Evolutionary conservation across 805 yeast species (phyloP).

Genomic region (Starmera quercuum): DNA sequence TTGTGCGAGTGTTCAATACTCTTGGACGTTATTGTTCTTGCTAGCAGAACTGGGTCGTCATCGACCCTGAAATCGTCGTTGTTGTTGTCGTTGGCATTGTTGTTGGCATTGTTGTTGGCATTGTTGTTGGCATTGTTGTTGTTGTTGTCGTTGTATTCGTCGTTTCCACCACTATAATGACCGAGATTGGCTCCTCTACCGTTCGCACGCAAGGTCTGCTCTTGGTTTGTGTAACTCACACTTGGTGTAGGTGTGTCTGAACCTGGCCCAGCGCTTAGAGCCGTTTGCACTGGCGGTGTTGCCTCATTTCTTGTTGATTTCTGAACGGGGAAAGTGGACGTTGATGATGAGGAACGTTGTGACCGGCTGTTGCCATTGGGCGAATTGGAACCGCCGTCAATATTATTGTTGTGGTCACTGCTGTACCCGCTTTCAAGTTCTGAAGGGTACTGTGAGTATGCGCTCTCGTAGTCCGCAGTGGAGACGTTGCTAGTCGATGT

Average conservation of each 20-base stretch:
- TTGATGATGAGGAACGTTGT: no score
- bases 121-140: neutral
- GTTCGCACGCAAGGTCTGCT: neutral
- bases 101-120: no score
- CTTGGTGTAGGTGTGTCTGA: conserved; percentile 7
- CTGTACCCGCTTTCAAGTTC: neutral
- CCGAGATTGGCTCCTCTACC: neutral
- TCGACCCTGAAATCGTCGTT: neutral
- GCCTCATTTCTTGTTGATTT: no score
- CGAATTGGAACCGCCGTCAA: no score
- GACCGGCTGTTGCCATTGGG: no score
- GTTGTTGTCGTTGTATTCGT: no score
- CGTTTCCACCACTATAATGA: neutral
- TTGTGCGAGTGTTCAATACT: conserved; percentile 5
- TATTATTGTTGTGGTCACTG: no score
- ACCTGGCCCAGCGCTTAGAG: no score
- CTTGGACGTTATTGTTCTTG: neutral
- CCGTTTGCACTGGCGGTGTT: no score
- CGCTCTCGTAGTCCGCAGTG: conserved; percentile 18
- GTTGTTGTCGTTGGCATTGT: neutral
- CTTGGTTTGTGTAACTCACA: neutral
- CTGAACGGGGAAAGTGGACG: no score
- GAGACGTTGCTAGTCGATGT: conserved; percentile 2
- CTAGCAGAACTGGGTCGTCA: conserved; percentile 1
- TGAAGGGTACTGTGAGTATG: conserved; percentile 1